Conservation (phyloP, 495 filamentous ascomycete genomes). For the Amniculicola lignicola region DNA sequence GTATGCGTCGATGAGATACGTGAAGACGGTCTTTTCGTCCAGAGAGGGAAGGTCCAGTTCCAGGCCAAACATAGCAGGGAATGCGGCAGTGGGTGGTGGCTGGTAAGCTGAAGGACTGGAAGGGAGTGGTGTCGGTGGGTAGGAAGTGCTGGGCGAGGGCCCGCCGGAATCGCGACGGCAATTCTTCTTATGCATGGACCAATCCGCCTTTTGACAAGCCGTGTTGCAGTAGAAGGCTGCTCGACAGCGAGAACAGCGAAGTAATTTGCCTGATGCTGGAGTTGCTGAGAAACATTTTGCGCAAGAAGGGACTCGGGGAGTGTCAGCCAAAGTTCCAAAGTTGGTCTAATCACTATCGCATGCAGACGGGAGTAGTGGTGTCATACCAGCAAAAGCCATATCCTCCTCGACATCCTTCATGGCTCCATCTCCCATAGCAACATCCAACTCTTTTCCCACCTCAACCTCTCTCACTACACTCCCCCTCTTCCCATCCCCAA, state of each 20-base stretch:
- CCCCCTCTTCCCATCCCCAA: background rate
- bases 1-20: too few species aligned
- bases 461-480: constrained; percentile 10
- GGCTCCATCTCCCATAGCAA: background rate
- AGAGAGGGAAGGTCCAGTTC: too few species aligned
- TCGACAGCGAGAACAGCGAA: background rate
- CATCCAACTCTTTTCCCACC: background rate
- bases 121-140: too few species aligned
- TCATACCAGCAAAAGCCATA: background rate
- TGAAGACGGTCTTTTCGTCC: too few species aligned
- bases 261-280: background rate
- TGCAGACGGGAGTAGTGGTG: background rate
- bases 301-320: background rate
- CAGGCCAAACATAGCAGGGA: too few species aligned
- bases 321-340: background rate
- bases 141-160: too few species aligned
- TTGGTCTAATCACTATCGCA: background rate
- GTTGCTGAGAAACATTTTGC: background rate
- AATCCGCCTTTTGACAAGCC: background rate
- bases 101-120: too few species aligned
- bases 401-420: background rate
- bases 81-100: too few species aligned
- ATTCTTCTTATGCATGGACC: too few species aligned
- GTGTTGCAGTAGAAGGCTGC: constrained; percentile 1
- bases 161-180: too few species aligned